Evolutionary conservation across 306 rosid species (phyloP).

Genomic region (Quercus rubra): DNA sequence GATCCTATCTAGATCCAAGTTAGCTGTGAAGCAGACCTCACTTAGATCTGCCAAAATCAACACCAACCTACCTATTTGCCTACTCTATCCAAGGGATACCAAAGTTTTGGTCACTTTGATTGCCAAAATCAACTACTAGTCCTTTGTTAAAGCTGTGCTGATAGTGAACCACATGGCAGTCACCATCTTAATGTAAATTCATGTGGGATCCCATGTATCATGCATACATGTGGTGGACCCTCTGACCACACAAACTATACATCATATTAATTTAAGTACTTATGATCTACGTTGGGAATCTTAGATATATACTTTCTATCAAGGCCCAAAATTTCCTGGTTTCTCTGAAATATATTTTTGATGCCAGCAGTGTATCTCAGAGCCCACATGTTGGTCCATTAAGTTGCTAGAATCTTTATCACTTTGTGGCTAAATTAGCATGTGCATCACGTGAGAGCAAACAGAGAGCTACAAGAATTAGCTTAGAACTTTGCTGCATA

Average conservation of each 20-base stretch:
- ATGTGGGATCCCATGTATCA: neutral
- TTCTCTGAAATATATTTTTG: no score
- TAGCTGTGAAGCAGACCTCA: no score
- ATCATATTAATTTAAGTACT: neutral
- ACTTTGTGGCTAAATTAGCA: slow-evolving; percentile 16
- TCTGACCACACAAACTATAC: neutral
- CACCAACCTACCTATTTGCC: no score
- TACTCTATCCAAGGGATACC: no score
- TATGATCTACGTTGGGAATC: slow-evolving; percentile 15
- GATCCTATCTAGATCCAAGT: neutral
- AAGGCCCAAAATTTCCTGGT: no score
- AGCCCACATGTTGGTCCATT: slow-evolving; percentile 15
- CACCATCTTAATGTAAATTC: neutral
- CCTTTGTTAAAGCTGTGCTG: neutral
- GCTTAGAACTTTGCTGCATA: neutral
- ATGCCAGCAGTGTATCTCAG: neutral
- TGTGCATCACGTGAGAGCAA: slow-evolving; percentile 31
- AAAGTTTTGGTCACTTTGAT: no score
- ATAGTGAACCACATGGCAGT: neutral
- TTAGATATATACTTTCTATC: neutral
- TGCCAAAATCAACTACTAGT: neutral
- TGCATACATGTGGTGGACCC: neutral
- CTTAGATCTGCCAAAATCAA: no score
- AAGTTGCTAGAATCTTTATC: neutral
- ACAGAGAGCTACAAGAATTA: slow-evolving; percentile 1